Evolutionary conservation across 2,329 filamentous ascomycete genomes (phyloP), one percentile per base, ranked within the genome.

Genomic region (Monosporascus cannonballus): DNA sequence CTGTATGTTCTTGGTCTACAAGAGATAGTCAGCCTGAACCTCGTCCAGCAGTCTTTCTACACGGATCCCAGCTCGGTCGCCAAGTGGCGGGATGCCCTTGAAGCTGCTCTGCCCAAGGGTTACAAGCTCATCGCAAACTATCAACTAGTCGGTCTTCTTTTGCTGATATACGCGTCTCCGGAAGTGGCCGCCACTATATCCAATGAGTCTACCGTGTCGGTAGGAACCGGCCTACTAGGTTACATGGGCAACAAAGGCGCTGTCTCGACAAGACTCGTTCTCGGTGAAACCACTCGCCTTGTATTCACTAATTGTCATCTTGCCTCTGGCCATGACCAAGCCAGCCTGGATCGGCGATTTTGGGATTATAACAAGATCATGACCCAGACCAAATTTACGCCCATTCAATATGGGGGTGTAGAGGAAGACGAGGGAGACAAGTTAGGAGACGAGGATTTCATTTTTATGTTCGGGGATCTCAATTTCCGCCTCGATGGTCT

Each of bases 221-320:
- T 97, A 7, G 93, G 92, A 0, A 99, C 94, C 0, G 94, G 94
- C 0, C 70, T 97, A 44, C 82, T 95, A 70, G 93, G 93, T 0
- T 96, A 96, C 65, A 86, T 96, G 75, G 94, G 94, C 9, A 99
- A 99, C 69, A 99, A 99, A 68, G 94, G 94, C 1, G 93, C 89
- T 4, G 87, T 96, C 1, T 83, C 86, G 3, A 87, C 88, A 4
- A 82, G 93, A 20, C 75, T 99, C 4, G 77, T 99, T 1, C 73
- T 99, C 1, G 94, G 93, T 2, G 94, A 96, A 68, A 91, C 91
- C 0, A 96, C 94, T 0, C 81, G 87, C 30, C 73, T 99, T 51
- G 86, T 94, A 24, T 96, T 99, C 67, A 77, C 96, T 59, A 96
- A 99, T 69, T 90, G 84, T 52, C 94, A 99, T 72, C 77, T 99